Evolutionary conservation across 768 basidiomycete genomes (phyloP).

Genomic region (Lactarius indigo): DNA sequence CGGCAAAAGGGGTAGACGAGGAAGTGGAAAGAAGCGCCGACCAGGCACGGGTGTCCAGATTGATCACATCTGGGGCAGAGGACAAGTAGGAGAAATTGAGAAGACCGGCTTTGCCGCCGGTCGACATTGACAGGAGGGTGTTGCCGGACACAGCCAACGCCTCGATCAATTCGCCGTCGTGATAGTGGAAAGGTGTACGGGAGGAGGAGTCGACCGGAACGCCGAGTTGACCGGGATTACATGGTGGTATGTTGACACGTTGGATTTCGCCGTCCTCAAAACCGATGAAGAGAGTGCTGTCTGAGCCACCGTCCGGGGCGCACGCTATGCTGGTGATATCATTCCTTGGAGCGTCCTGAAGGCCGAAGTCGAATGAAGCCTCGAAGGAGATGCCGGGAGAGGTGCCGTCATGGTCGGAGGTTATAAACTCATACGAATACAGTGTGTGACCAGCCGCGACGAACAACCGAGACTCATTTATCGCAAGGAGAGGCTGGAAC

Average conservation of each 20-base stretch:
- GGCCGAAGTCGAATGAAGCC: constrained; percentile 40
- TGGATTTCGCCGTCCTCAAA: constrained; percentile 60
- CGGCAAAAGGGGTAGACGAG: constrained; percentile 55
- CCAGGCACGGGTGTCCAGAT: constrained; percentile 60
- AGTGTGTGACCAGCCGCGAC: constrained; percentile 30
- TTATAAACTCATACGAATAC: constrained; percentile 28
- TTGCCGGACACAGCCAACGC: constrained; percentile 47
- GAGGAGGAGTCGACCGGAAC: constrained; percentile 25
- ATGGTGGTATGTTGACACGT: constrained; percentile 38
- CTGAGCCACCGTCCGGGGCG: constrained; percentile 41
- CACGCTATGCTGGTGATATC: constrained; percentile 58
- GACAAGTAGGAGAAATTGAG: constrained; percentile 26
- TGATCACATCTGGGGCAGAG: constrained; percentile 33
- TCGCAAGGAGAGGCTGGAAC: constrained; percentile 29
- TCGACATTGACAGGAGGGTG: constrained; percentile 54
- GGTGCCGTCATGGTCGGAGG: constrained; percentile 24
- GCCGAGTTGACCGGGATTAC: constrained; percentile 19
- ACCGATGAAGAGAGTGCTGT: constrained; percentile 49
- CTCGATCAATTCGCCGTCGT: constrained; percentile 50
- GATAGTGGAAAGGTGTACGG: constrained; percentile 30
- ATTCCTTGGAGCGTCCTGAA: constrained; percentile 34
- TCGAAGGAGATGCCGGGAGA: constrained; percentile 48
- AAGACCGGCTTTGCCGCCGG: constrained; percentile 48
- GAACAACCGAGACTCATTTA: constrained; percentile 27
- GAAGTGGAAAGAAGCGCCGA: constrained; percentile 51